Evolutionary conservation across 768 basidiomycete species (phyloP).

Genomic region (Rhodotorula diobovata): DNA sequence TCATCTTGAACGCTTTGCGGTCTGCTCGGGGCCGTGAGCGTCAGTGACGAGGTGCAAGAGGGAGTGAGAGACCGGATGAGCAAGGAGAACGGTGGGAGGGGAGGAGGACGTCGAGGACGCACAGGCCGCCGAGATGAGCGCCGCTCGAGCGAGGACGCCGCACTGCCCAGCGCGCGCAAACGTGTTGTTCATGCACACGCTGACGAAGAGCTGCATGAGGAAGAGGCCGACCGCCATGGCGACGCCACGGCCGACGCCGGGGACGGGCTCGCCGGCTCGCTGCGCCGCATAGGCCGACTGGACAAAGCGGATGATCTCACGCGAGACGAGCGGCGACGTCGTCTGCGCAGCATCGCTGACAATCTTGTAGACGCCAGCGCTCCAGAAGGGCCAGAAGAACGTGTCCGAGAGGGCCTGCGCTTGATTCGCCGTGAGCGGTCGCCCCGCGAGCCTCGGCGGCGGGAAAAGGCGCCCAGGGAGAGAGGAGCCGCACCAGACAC

Average conservation of each 20-base stretch:
- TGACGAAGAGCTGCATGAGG: conserved; percentile 33
- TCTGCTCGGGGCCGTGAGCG: conserved; percentile 46
- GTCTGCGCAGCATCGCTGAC: conserved; percentile 66
- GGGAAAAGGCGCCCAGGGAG: background rate
- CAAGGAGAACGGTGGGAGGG: no score
- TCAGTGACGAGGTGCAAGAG: no score
- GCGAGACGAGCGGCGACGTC: conserved; percentile 68
- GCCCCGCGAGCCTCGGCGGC: no score
- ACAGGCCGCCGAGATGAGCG: conserved; percentile 77
- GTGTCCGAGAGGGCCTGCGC: conserved; percentile 16
- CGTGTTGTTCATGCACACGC: conserved; percentile 22
- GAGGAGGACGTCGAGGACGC: background rate
- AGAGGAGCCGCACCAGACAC: conserved; percentile 51
- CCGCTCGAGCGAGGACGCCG: conserved; percentile 73
- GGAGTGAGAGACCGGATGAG: background rate
- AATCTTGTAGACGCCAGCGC: conserved; percentile 19
- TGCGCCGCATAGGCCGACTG: conserved; percentile 58
- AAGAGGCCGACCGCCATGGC: conserved; percentile 67
- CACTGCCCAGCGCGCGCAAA: conserved; percentile 59
- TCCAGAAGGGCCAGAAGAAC: conserved; percentile 24
- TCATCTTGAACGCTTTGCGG: conserved; percentile 66
- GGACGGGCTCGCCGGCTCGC: conserved; percentile 43
- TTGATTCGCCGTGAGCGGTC: background rate
- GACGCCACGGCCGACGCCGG: conserved; percentile 54
- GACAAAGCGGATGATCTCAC: conserved; percentile 67